phyloP scores from a whole-genome alignment of 331 rosid species.

The Cucumis variabilis region DNA sequence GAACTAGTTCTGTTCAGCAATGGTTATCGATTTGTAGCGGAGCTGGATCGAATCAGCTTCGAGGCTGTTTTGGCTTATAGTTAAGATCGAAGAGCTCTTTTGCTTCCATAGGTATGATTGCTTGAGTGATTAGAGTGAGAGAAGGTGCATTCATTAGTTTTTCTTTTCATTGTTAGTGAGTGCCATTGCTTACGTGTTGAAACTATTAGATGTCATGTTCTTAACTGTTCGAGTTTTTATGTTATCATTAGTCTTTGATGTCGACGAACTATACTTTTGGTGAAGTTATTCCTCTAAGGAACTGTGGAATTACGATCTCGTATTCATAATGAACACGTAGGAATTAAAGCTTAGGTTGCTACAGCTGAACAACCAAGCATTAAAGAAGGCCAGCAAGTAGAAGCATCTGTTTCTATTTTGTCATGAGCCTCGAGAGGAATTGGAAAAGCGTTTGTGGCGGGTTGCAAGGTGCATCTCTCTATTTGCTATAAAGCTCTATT shows the following conservation, averaged over 20 bases:
- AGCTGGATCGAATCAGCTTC: slow-evolving; percentile 38
- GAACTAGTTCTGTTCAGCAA: slow-evolving; percentile 46
- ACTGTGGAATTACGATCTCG: slow-evolving; percentile 16
- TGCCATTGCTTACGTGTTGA: too few relatives aligned
- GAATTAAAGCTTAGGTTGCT: slow-evolving; percentile 72
- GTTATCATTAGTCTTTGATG: background rate
- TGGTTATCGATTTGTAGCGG: slow-evolving; percentile 51
- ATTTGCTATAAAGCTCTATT: background rate
- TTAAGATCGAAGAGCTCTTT: slow-evolving; percentile 55
- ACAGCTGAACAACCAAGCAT: slow-evolving; percentile 50
- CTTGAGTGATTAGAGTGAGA: background rate
- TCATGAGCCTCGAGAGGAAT: slow-evolving; percentile 71
- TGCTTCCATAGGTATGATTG: slow-evolving; percentile 52
- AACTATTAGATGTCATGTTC: too few relatives aligned
- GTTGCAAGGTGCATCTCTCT: slow-evolving; percentile 53
- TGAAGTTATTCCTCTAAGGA: background rate
- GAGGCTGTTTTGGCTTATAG: slow-evolving; percentile 40
- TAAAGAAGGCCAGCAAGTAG: slow-evolving; percentile 44
- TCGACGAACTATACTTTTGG: background rate
- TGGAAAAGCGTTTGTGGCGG: slow-evolving; percentile 64
- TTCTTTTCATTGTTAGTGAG: too few relatives aligned
- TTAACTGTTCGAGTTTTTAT: background rate
- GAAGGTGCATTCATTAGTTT: background rate
- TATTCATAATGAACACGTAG: slow-evolving; percentile 41
- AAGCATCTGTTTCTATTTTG: slow-evolving; percentile 60